These are phyloP conservation scores for Entophlyctis luteolus DNA, from an alignment of 192 early-diverging fungal species.

Conservation along the genomic window DNA sequence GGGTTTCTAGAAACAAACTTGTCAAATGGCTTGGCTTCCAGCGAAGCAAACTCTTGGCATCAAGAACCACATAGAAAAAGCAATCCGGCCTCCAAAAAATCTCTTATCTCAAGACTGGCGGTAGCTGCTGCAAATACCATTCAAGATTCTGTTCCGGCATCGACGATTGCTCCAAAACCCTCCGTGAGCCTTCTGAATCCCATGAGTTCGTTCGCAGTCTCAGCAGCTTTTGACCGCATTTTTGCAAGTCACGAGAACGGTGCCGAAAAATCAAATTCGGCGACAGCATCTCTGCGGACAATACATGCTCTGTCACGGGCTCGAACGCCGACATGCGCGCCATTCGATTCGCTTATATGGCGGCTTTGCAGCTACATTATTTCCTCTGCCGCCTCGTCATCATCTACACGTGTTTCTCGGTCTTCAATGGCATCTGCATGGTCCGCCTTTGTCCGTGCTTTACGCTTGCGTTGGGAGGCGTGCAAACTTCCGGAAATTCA, in stretches of 20 bases:
- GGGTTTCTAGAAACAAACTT: background rate
- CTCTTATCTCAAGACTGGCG: slow-evolving; percentile 9
- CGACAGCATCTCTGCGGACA: slow-evolving; percentile 3
- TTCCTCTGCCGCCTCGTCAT: background rate
- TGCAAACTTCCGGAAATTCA: background rate
- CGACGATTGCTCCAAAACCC: background rate
- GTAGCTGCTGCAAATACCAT: slow-evolving; percentile 6
- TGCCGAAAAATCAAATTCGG: too few relatives aligned
- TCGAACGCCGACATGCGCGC: background rate
- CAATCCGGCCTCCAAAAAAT: background rate
- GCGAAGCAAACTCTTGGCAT: background rate
- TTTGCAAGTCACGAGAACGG: background rate
- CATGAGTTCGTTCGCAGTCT: background rate
- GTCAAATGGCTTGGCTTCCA: background rate
- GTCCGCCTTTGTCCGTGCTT: background rate
- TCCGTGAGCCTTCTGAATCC: background rate
- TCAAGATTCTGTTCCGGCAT: background rate
- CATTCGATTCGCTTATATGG: slow-evolving; percentile 10
- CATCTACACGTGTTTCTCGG: background rate
- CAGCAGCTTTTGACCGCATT: background rate
- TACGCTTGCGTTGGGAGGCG: slow-evolving; percentile 3
- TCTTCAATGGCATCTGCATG: background rate
- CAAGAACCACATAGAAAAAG: background rate
- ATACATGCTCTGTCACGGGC: slow-evolving; percentile 2
- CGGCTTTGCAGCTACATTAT: slow-evolving; percentile 5